Evolutionary conservation across 2,329 filamentous ascomycete genomes (phyloP).

Genomic region (Cladorrhinum sp.): DNA sequence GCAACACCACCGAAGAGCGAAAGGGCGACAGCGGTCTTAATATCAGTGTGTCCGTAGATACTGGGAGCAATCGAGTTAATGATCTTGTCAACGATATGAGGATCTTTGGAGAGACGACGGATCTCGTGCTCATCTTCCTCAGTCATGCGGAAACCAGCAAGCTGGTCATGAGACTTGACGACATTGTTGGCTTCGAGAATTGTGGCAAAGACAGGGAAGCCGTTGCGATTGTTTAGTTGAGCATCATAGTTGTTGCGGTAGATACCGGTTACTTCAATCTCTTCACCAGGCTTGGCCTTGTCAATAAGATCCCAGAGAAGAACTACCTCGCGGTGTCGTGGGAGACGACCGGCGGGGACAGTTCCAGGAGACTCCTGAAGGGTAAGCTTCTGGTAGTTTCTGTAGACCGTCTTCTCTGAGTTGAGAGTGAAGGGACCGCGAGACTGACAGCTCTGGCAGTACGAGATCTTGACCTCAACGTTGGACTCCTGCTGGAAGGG

Average conservation of each 20-base stretch:
- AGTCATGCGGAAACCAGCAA: constrained; percentile 91
- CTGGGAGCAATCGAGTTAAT: constrained; percentile 91
- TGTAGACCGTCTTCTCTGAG: constrained; percentile 95
- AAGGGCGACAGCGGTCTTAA: constrained; percentile 94
- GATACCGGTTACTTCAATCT: constrained; percentile 93
- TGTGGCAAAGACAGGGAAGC: constrained; percentile 96
- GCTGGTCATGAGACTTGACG: constrained; percentile 94
- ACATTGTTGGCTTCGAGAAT: constrained; percentile 97
- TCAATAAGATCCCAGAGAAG: constrained; percentile 97
- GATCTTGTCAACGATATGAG: constrained; percentile 88
- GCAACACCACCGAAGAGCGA: constrained; percentile 93
- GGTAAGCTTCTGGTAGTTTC: constrained; percentile 97
- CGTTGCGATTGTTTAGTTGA: constrained; percentile 96
- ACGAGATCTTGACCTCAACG: constrained; percentile 92
- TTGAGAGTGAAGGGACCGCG: constrained; percentile 93
- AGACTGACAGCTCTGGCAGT: constrained; percentile 94
- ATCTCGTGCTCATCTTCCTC: constrained; percentile 94
- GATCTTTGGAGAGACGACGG: constrained; percentile 80
- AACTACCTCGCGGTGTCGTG: constrained; percentile 89
- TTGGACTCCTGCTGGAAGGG: constrained; percentile 98
- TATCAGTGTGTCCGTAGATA: constrained; percentile 94
- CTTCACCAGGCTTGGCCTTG: constrained; percentile 92
- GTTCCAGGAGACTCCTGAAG: constrained; percentile 96
- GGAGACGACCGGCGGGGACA: constrained; percentile 90
- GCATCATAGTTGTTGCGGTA: constrained; percentile 99